Conservation (phyloP, 768 basidiomycete genomes). For the Clavulina sp. region DNA sequence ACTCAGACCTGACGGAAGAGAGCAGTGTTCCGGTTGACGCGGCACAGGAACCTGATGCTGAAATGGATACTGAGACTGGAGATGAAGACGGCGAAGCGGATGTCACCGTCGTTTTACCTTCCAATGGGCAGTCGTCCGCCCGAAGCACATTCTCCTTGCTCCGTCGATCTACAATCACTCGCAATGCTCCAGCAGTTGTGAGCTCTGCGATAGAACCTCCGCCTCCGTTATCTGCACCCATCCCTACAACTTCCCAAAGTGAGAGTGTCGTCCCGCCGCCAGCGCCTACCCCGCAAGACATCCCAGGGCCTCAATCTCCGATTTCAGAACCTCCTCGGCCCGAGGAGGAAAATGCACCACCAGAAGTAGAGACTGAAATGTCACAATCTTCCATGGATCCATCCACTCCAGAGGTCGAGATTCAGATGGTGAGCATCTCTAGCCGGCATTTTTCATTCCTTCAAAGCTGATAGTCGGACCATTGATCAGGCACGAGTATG, state of each 20-base stretch:
- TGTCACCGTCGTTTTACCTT: neutral
- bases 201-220: neutral
- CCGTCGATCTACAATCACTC: too few relatives aligned
- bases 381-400: neutral
- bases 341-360: neutral
- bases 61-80: neutral
- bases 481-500: neutral
- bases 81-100: neutral
- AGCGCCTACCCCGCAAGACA: neutral
- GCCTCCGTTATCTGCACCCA: neutral
- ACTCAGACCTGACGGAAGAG: too few relatives aligned
- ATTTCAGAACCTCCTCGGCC: neutral
- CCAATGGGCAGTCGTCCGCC: neutral
- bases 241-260: neutral
- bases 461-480: neutral
- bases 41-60: neutral
- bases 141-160: too few relatives aligned
- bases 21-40: neutral
- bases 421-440: neutral
- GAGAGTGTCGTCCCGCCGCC: neutral
- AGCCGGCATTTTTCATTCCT: neutral
- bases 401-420: neutral
- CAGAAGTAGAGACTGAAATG: neutral
- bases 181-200: too few relatives aligned
- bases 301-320: neutral